Evolutionary conservation across 2,329 filamentous ascomycete genomes (phyloP), one percentile per base, ranked within the genome.

Genomic region (Monosporascus cannonballus): DNA sequence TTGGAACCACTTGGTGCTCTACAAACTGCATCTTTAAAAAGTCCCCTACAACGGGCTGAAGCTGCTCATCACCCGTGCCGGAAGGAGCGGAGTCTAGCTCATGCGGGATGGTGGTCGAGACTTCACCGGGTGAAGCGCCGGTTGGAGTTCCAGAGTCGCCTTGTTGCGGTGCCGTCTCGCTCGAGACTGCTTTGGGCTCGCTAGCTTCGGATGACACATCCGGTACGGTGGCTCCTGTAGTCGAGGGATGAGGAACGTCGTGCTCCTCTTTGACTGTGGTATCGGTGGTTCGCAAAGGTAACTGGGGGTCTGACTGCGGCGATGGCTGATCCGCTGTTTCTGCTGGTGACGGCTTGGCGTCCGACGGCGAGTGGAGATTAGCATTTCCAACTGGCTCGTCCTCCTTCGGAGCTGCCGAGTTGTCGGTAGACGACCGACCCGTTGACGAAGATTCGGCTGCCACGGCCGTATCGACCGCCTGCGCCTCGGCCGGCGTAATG

Each of bases 11-110:
- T 59, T 85, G 84, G 70, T 97, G 85, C 69, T 96, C 87, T 24
- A 97, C 92, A 73, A 99, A 97, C 72, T 93, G 91, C 70, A 94
- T 92, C 74, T 99, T 99, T 55, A 99, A 76, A 63, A 87, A 89
- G 69, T 99, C 94, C 49, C 94, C 94, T 11, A 99, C 94, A 22
- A 99, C 91, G 3, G 91, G 89, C 34, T 80, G 78, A 8, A 61
- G 27, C n/a, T 48, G 42, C 24, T 54, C 57, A 39, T 59, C 55
- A 6, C 20, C 34, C 20, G 34, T 62, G 51, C 46, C 61, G 48
- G 51, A 59, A 59, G 45, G 48, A 18, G 27, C 27, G 6, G 20
- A 22, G 44, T 60, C 55, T 17, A 57, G 52, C 42, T 60, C 58
- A 24, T 63, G 64, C 4, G 58, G 61, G 24, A 64, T 61, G 9